Base-by-base conservation (phyloP, 345 rosid species). In the Gossypium sturtianum region DNA sequence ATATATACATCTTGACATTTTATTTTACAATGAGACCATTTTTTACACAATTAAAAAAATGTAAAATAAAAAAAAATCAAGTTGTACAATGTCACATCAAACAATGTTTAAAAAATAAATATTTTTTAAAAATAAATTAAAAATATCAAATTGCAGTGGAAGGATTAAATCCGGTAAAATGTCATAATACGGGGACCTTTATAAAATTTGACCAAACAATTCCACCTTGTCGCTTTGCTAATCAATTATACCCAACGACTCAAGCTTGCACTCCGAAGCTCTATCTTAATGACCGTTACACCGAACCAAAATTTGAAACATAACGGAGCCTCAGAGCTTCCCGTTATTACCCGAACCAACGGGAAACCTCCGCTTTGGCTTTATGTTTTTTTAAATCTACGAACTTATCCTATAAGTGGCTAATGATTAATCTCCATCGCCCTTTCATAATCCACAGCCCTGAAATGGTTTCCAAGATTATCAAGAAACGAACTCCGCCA, bases 241-340 rank as follows among this genome's bases (percentile, higher is more conserved):
- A 20, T 3, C 15, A 9, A 51, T 47, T 11, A 8, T 8, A 45
- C 29, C 38, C 58, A 19, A 13, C 29, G 11, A 57, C 11, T 25
- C 22, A 57, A 74, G 84, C 85, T 81, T 86, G 82, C 89, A 83
- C 11, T 69, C 93, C 91, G 86, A 86, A 80, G 95, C 93, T 72
- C 93, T 72, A 73, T 38, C 54, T 53, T 56, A 49, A 43, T 72
- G 80, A 88, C 93, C 98, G 96, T 93, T 93, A 63, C 73, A 13
- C 97, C 93, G 85, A 86, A 59, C 88, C 93, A 49, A 66, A 76
- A 44, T 84, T 91, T 83, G 63, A 87, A 91, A 77, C 59, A 27
- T 49, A 56, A 66, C 75, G 56, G 54, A 20, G 13, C 29, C 61
- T 19, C 22, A 57, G 29, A 9, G 29, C 11, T 22, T 57, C 62